Base-by-base conservation (phyloP, 805 yeast genomes). In the Candida chilensis region DNA sequence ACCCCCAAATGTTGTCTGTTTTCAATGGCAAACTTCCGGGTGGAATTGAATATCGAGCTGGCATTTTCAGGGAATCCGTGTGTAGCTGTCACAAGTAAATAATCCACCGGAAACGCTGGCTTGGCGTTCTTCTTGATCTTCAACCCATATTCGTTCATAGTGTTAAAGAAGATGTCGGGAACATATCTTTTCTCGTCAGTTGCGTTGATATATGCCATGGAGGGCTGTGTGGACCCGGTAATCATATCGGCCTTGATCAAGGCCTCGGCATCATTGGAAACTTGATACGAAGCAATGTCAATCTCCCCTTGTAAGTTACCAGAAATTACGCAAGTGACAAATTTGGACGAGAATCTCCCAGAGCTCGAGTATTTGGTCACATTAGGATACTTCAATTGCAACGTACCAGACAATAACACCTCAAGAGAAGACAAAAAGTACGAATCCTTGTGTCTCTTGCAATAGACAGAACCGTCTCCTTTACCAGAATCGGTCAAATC, bases 91-190 rank as follows among this genome's bases (percentile, higher is more conserved):
- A 90, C 94, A 31, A 92, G 56, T 36, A 87, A 53, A 48, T 83
- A 87, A 37, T 87, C 96, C n/a, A 82, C 87, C 2, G 96, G 96
- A 50, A 87, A 84, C 16, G 92, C 82, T 1, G 96, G 95, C 44
- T 80, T 80, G 2, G 95, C 94, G 47, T 84, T 81, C 25, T 76
- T 73, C 44, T 86, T 86, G n/a, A 92, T 94, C 21, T 85, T 76
- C 18, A 86, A 60, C 4, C 84, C 84, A 55, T 92, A 92, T 56
- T 92, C 96, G 49, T 92, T 92, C 36, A 74, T 69, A 49, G 74
- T 77, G 53, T 77, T 75, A 63, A 81, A 92, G 46, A 84, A 83
- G 16, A 92, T 80, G 38, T 92, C 99, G 0, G 99, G 99, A 11
- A 92, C 97, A 42, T 90, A 92, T 33, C 96, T 68, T 7, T 65